phyloP scores from a whole-genome alignment of 1,284 basidiomycete species.

The Hemileia vastatrix region DNA sequence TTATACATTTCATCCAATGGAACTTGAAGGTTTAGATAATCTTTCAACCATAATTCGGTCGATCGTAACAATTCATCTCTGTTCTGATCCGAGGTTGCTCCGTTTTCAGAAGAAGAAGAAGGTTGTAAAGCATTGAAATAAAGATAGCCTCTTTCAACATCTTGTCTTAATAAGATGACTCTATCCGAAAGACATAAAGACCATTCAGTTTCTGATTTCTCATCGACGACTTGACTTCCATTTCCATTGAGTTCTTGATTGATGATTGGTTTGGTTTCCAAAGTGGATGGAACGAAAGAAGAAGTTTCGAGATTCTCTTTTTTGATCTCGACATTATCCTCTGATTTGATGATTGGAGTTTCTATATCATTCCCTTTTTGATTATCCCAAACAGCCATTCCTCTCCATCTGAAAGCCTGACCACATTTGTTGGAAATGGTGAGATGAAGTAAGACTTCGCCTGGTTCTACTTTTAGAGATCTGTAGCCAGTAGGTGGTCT shows the following conservation, averaged over 20 bases:
- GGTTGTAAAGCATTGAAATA: constrained; percentile 65
- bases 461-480: no score
- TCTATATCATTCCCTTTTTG: not conserved
- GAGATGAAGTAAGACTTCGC: no score
- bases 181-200: constrained; percentile 65
- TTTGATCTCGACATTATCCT: not conserved
- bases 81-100: constrained; percentile 33
- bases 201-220: no score
- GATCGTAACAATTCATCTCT: constrained; percentile 45
- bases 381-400: no score
- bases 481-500: no score
- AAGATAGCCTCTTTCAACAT: constrained; percentile 50
- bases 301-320: not conserved
- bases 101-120: constrained; percentile 22
- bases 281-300: not conserved
- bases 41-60: constrained; percentile 64
- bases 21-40: constrained; percentile 81
- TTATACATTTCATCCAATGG: constrained; percentile 65
- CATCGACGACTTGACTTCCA: not conserved
- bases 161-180: constrained; percentile 70
- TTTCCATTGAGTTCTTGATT: not conserved
- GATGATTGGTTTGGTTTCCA: not conserved
- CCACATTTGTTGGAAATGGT: no score
- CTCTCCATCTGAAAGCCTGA: no score
- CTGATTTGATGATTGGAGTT: not conserved